Evolutionary conservation across 225 moss, liverwort and hornwort species (phyloP).

Genomic region (Asterella californica): DNA sequence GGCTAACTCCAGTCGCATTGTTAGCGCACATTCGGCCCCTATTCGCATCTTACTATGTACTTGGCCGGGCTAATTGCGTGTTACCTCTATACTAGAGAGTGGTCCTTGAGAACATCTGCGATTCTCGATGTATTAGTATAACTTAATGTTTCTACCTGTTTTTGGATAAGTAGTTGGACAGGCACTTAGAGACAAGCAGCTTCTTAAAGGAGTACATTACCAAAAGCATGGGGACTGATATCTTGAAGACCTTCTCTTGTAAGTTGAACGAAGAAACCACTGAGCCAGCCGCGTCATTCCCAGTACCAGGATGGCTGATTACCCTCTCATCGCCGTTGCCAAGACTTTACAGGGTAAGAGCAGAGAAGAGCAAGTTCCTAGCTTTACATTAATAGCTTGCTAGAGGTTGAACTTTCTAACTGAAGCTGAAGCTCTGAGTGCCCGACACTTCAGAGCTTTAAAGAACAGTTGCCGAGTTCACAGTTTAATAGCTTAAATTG

Average conservation of each 20-base stretch:
- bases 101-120: no score
- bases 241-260: slow-evolving; percentile 41
- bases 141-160: slow-evolving; percentile 15
- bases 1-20: no score
- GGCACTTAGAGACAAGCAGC: slow-evolving; percentile 71
- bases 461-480: no score
- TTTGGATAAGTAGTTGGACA: slow-evolving; percentile 62
- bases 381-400: neutral
- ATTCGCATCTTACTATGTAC: no score
- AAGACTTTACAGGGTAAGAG: slow-evolving; percentile 54
- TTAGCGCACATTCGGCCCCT: no score
- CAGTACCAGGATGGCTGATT: slow-evolving; percentile 66
- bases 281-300: slow-evolving; percentile 50
- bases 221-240: slow-evolving; percentile 23
- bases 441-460: no score
- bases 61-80: no score
- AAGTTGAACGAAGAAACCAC: slow-evolving; percentile 30
- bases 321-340: slow-evolving; percentile 56
- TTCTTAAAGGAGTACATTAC: slow-evolving; percentile 56
- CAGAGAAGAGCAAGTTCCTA: neutral
- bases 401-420: neutral
- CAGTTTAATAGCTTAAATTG: no score
- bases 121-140: no score
- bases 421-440: neutral
- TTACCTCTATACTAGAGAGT: no score